Percentiles rank a stretch among this genome's conserved stretches.
Conservation (phyloP, 441 rosid genomes). For the Kokia cookei region DNA sequence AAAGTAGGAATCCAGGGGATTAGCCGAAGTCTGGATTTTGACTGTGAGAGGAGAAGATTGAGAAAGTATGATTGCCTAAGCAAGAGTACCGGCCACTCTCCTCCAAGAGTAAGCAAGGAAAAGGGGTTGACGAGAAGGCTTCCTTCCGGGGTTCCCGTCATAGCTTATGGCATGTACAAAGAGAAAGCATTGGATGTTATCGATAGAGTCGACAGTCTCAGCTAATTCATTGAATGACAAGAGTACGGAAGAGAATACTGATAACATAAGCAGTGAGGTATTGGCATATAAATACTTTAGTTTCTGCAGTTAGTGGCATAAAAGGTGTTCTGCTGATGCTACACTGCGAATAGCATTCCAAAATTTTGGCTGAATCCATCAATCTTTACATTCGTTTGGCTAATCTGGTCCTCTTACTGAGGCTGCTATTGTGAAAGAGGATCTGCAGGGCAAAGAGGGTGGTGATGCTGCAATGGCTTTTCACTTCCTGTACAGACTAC, state of each 20-base stretch:
- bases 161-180: conserved; percentile 41
- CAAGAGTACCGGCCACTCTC: conserved; percentile 42
- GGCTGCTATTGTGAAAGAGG: neutral
- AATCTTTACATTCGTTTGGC: neutral
- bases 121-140: conserved; percentile 29
- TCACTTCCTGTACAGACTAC: neutral
- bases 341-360: neutral
- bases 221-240: conserved; percentile 5
- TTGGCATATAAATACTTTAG: neutral
- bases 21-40: conserved; percentile 62
- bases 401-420: neutral
- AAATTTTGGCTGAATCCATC: neutral
- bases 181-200: conserved; percentile 57
- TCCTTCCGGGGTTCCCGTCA: conserved; percentile 37
- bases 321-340: neutral
- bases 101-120: conserved; percentile 33
- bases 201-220: conserved; percentile 43
- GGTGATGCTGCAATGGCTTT: neutral
- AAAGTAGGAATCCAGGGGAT: conserved; percentile 26
- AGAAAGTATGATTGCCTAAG: conserved; percentile 46
- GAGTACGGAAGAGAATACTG: neutral
- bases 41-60: conserved; percentile 28
- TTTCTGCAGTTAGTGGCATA: neutral
- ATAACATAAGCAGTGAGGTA: neutral
- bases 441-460: neutral